Percentiles rank a stretch among this genome's conserved stretches.
Conservation (phyloP, 2,329 filamentous ascomycete species). For the Phialemoniopsis sp. region DNA sequence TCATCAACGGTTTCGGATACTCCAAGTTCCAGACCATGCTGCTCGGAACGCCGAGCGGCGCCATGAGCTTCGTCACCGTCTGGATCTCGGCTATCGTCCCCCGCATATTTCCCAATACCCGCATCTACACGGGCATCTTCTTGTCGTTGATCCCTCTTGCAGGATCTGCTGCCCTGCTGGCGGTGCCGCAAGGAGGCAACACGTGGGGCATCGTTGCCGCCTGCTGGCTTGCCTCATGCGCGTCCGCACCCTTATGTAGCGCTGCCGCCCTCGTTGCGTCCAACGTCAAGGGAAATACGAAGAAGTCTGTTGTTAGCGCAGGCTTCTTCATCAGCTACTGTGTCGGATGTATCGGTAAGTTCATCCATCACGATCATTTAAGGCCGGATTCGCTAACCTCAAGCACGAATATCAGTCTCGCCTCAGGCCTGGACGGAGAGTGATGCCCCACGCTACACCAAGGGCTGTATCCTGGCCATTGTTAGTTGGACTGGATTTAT, state of each 20-base stretch:
- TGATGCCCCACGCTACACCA: too few species aligned
- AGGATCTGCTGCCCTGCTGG: conserved; percentile 37
- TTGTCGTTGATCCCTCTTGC: conserved; percentile 36
- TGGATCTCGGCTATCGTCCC: conserved; percentile 38
- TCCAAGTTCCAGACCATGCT: conserved; percentile 39
- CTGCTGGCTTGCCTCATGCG: conserved; percentile 41
- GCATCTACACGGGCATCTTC: conserved; percentile 30
- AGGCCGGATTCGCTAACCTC: too few species aligned
- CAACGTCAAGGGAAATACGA: conserved; percentile 48
- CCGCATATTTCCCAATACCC: conserved; percentile 29
- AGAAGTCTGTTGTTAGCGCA: conserved; percentile 37
- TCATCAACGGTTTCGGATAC: conserved; percentile 43
- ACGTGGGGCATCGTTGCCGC: conserved; percentile 44
- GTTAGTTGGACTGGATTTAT: conserved; percentile 2
- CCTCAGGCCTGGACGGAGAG: too few species aligned
- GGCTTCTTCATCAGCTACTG: conserved; percentile 48
- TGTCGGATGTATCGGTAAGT: conserved; percentile 39
- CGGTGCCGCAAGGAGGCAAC: conserved; percentile 28
- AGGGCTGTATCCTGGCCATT: conserved; percentile 4
- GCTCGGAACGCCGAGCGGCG: too few species aligned
- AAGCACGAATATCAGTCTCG: too few species aligned
- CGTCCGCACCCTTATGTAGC: conserved; percentile 34
- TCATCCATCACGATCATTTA: too few species aligned
- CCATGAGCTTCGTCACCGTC: too few species aligned
- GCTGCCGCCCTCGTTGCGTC: conserved; percentile 38